Evolutionary conservation across 192 early-diverging fungal species (phyloP).

Genomic region (Neocallimastix lanati): DNA sequence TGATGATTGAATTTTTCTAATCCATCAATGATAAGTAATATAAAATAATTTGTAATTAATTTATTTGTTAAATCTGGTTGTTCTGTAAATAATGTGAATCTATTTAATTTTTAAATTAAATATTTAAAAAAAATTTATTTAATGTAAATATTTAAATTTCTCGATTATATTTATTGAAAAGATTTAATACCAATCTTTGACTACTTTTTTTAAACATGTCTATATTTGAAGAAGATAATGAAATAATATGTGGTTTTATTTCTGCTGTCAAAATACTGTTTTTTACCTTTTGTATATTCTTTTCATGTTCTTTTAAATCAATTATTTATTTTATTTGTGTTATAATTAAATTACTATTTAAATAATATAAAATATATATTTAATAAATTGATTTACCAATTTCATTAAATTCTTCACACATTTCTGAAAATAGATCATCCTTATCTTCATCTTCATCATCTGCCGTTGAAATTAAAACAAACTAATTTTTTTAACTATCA

Average conservation of each 20-base stretch:
- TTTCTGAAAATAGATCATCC: not conserved
- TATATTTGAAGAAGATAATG: not conserved
- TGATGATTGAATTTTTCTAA: not conserved
- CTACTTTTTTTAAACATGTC: not conserved
- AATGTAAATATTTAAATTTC: not conserved
- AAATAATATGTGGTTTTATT: not conserved
- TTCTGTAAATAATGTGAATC: not conserved
- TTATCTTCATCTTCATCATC: not conserved
- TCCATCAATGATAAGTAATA: not conserved
- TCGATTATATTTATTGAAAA: not conserved
- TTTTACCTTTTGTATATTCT: not conserved
- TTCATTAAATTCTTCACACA: not conserved
- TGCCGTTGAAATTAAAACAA: not conserved
- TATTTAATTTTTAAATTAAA: not conserved
- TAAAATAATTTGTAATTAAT: not conserved
- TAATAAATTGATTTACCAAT: not conserved
- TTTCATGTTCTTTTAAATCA: not conserved
- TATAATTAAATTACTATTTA: not conserved
- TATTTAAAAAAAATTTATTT: too few relatives aligned
- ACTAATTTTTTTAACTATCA: not conserved
- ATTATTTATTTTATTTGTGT: too few relatives aligned
- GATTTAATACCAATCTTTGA: not conserved
- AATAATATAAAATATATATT: not conserved
- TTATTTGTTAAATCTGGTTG: not conserved
- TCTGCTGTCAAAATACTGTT: not conserved